Evolutionary conservation across 2,329 filamentous ascomycete genomes (phyloP).

Genomic region (Pseudocercospora eumusae): DNA sequence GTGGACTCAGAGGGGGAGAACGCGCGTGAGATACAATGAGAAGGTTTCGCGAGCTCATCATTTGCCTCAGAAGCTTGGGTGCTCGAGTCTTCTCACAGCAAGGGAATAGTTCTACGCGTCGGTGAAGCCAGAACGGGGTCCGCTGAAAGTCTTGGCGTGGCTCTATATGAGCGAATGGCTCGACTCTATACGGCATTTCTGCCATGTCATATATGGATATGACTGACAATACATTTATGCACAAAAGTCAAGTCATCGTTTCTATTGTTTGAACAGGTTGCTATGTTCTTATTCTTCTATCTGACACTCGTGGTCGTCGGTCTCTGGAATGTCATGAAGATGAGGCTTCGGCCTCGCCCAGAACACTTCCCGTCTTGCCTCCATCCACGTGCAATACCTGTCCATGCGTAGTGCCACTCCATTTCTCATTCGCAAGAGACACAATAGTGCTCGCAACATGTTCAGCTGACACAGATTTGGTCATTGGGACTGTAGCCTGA

Average conservation of each 20-base stretch:
- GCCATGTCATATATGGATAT: no score
- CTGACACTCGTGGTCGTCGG: no score
- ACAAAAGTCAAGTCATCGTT: no score
- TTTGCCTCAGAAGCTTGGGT: background rate
- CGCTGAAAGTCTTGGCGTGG: background rate
- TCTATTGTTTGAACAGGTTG: no score
- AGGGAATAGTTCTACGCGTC: no score
- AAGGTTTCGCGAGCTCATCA: background rate
- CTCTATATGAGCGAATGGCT: background rate
- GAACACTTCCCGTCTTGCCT: constrained; percentile 45
- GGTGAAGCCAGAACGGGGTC: background rate
- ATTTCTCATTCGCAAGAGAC: constrained; percentile 51
- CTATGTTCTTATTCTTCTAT: no score
- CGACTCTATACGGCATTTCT: no score
- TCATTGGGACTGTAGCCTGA: constrained; percentile 47
- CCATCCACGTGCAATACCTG: constrained; percentile 50
- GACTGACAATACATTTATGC: no score
- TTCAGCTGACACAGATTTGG: constrained; percentile 43
- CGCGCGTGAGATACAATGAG: background rate
- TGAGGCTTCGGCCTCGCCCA: constrained; percentile 12
- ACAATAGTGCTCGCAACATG: constrained; percentile 50
- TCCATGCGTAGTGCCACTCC: constrained; percentile 49
- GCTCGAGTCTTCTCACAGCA: background rate
- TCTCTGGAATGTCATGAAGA: background rate
- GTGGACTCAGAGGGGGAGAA: background rate